Conservation (phyloP, 1,284 basidiomycete genomes). For the Wolfiporia cocos region DNA sequence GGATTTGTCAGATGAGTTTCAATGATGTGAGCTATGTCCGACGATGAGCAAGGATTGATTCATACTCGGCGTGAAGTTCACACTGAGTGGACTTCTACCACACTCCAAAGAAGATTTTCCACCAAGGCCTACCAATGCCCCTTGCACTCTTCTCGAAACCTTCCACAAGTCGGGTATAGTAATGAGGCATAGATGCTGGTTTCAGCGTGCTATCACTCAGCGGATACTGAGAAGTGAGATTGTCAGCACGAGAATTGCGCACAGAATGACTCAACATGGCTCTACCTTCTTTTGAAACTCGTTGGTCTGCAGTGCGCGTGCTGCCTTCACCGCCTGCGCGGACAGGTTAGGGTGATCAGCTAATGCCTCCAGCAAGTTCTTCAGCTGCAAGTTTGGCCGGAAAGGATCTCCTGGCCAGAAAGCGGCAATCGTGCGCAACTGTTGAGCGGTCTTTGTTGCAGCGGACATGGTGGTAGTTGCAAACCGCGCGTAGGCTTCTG, state of each 20-base stretch:
- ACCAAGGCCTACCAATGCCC: conserved; percentile 72
- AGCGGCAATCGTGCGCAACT: conserved; percentile 45
- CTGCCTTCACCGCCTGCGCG: conserved; percentile 48
- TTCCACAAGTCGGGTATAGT: conserved; percentile 66
- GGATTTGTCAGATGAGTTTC: too few species aligned
- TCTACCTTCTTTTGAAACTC: conserved; percentile 51
- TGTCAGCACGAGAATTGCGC: conserved; percentile 26
- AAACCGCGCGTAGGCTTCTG: too few species aligned
- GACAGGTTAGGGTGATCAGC: conserved; percentile 63
- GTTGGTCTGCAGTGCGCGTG: conserved; percentile 46
- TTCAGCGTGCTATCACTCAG: conserved; percentile 54
- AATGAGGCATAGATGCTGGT: conserved; percentile 62
- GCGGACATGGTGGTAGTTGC: conserved; percentile 22
- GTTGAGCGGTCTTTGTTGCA: conserved; percentile 34
- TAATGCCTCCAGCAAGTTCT: conserved; percentile 55
- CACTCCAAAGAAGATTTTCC: conserved; percentile 73
- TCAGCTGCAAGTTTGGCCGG: conserved; percentile 66
- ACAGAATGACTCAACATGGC: neutral
- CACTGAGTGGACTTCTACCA: conserved; percentile 39
- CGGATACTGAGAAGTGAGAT: conserved; percentile 42
- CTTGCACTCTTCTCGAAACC: conserved; percentile 66
- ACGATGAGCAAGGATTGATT: too few species aligned
- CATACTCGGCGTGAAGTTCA: too few species aligned
- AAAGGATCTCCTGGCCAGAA: conserved; percentile 66
- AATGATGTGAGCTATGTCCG: too few species aligned